Evolutionary conservation across 2,329 filamentous ascomycete genomes (phyloP).

Genomic region (Davidsoniella neocaledoniae): DNA sequence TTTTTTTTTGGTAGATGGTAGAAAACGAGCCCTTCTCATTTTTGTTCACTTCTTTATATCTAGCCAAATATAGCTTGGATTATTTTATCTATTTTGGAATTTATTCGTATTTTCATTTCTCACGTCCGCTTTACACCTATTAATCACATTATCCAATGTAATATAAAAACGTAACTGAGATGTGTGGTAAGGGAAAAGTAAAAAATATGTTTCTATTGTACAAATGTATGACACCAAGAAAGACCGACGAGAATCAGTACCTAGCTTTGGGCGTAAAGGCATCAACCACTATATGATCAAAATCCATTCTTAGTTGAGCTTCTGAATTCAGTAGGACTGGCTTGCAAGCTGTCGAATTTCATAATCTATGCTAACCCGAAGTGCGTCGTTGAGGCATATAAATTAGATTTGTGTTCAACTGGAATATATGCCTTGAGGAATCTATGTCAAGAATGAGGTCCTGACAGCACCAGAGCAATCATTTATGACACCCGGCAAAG

Average conservation of each 20-base stretch:
- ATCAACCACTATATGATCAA: neutral
- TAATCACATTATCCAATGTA: no score
- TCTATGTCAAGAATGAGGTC: neutral
- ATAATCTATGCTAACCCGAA: no score
- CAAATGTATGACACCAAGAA: constrained; percentile 8
- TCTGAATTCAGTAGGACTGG: neutral
- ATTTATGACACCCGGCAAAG: constrained; percentile 49
- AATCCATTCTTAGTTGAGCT: no score
- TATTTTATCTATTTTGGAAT: neutral
- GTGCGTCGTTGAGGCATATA: neutral
- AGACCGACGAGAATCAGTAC: neutral
- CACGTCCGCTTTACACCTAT: no score
- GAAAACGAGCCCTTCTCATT: constrained; percentile 4
- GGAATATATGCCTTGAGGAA: neutral
- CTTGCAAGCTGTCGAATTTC: no score
- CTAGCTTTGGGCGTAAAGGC: no score
- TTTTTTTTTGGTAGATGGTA: neutral
- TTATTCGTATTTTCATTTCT: constrained; percentile 4
- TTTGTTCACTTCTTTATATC: neutral
- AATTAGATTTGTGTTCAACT: neutral
- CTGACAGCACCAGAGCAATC: no score
- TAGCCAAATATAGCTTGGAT: neutral
- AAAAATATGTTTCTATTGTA: constrained; percentile 10
- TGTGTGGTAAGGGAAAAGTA: no score
- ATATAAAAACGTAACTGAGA: no score